phyloP scores from a whole-genome alignment of 2,329 filamentous ascomycete genomes.

The Xylaria polymorpha region DNA sequence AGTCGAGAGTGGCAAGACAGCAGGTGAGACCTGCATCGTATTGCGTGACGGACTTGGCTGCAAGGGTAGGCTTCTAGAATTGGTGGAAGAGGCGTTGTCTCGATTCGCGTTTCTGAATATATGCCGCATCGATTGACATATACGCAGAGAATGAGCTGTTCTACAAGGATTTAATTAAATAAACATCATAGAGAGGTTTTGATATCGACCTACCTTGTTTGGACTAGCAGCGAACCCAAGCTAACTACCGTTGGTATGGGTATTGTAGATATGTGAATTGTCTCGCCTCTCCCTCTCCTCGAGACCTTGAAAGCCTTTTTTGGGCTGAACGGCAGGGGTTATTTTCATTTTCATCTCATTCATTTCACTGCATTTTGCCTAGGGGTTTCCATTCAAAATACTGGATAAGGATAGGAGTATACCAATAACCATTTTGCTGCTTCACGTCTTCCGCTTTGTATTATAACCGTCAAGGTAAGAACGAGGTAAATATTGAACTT shows the following conservation, averaged over 20 bases:
- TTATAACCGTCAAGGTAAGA: neutral
- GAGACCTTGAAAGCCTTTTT: neutral
- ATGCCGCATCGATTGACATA: neutral
- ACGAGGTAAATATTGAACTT: neutral
- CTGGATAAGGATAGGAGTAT: neutral
- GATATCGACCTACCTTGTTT: slow-evolving; percentile 14
- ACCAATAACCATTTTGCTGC: neutral
- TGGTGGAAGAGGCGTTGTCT: neutral
- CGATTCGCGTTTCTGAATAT: neutral
- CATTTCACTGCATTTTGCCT: neutral
- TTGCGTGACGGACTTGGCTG: slow-evolving; percentile 25
- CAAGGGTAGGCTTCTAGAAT: slow-evolving; percentile 18
- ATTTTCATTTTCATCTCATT: neutral
- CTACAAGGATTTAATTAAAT: neutral
- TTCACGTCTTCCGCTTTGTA: neutral
- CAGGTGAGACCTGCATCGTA: slow-evolving; percentile 13
- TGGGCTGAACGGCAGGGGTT: neutral
- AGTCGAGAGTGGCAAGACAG: slow-evolving; percentile 44
- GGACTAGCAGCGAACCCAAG: slow-evolving; percentile 11
- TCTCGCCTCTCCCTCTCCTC: neutral
- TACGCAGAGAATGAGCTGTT: neutral
- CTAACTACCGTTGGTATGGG: too few relatives aligned
- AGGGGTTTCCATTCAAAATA: neutral
- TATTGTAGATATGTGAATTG: neutral
- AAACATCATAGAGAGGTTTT: neutral